A percentile compares a stretch with the other conserved stretches of the same genome.
These are phyloP conservation scores for Aureococcus anophagefferens DNA, from an alignment of 108 stramenopile species.

Conservation along the genomic window DNA sequence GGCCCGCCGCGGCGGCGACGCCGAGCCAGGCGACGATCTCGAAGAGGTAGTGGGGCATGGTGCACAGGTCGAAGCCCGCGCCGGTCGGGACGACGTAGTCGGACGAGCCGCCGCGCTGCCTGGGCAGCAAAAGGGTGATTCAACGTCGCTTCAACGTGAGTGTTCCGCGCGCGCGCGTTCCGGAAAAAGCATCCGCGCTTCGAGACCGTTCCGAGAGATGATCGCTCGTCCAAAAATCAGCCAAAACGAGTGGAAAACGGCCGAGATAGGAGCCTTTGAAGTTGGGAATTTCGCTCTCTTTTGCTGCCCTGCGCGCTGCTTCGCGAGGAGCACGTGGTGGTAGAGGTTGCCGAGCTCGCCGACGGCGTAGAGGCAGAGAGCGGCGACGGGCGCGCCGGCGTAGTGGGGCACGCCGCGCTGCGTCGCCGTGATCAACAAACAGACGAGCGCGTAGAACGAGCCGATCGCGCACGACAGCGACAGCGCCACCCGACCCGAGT, in stretches of 20 bases:
- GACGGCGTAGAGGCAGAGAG: conserved; percentile 27
- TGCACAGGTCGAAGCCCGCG: conserved; percentile 47
- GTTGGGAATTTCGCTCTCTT: too few species aligned
- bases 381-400: conserved; percentile 5
- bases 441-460: conserved; percentile 35
- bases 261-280: too few species aligned
- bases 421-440: conserved; percentile 19
- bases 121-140: too few species aligned
- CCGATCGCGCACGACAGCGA: conserved; percentile 28
- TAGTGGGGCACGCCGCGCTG: neutral
- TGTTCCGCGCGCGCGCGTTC: too few species aligned
- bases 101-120: conserved; percentile 45
- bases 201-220: too few species aligned
- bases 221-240: too few species aligned
- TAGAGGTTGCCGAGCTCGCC: conserved; percentile 54
- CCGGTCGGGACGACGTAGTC: conserved; percentile 50
- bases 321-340: too few species aligned
- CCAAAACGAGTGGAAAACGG: too few species aligned
- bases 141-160: too few species aligned
- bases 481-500: conserved; percentile 41
- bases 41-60: conserved; percentile 58
- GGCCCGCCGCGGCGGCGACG: conserved; percentile 38
- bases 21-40: conserved; percentile 58
- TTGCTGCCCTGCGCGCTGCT: too few species aligned
- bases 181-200: too few species aligned